Evolutionary conservation across 164 flowering plant genomes (phyloP).

Genomic region (Nymphaea thermarum): DNA sequence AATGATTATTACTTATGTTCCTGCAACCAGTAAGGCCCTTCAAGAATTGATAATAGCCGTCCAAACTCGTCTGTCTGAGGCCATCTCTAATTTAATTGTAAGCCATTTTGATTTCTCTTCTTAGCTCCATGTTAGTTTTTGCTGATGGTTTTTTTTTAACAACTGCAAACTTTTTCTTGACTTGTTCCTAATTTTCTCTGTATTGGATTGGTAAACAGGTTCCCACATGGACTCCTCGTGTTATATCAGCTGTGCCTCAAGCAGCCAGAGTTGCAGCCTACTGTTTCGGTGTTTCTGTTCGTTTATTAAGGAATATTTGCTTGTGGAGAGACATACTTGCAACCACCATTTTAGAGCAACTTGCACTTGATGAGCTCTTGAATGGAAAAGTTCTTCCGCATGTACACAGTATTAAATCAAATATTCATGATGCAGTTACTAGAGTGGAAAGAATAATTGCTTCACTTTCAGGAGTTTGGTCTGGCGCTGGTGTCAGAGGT

Average conservation of each 20-base stretch:
- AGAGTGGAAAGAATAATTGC: constrained; percentile 76
- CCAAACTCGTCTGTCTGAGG: constrained; percentile 58
- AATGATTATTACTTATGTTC: constrained; percentile 53
- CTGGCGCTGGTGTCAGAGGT: constrained; percentile 48
- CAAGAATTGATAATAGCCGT: constrained; percentile 52
- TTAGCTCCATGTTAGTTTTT: not conserved
- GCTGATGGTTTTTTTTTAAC: not conserved
- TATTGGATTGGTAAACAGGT: constrained; percentile 29
- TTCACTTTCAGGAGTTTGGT: constrained; percentile 72
- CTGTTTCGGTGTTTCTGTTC: constrained; percentile 75
- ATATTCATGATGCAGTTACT: constrained; percentile 79
- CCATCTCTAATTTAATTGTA: constrained; percentile 57
- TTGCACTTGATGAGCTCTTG: constrained; percentile 80
- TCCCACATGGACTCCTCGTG: constrained; percentile 72
- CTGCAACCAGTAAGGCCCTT: constrained; percentile 55
- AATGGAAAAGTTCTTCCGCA: constrained; percentile 78
- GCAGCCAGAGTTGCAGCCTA: constrained; percentile 81
- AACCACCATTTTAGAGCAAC: constrained; percentile 54
- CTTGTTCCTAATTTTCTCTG: not conserved
- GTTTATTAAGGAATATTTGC: constrained; percentile 77
- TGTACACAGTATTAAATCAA: constrained; percentile 43
- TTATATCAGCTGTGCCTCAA: constrained; percentile 66
- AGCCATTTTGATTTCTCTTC: constrained; percentile 3
- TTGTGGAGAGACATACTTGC: constrained; percentile 85
- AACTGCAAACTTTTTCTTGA: not conserved